Evolutionary conservation across 345 rosid species (phyloP).

Genomic region (Sonneratia alba): DNA sequence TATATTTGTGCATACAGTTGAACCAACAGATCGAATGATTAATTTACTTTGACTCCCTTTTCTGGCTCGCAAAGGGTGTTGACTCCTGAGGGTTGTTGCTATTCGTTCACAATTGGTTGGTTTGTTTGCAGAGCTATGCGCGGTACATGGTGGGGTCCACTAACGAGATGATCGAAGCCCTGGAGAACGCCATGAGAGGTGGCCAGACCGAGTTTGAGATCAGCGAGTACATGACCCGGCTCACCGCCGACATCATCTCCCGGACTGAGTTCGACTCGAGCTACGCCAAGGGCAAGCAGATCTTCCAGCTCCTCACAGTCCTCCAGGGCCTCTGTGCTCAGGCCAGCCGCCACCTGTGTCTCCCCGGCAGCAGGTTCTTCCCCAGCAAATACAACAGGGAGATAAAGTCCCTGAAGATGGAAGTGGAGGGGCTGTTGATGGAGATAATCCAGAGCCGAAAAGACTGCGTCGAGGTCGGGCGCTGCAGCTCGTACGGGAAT

Average conservation of each 20-base stretch:
- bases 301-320: conserved; percentile 49
- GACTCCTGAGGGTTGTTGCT: no score
- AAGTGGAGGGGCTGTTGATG: conserved; percentile 68
- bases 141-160: conserved; percentile 86
- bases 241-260: conserved; percentile 80
- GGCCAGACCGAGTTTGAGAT: conserved; percentile 71
- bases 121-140: conserved; percentile 44
- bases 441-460: conserved; percentile 74
- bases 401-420: conserved; percentile 65
- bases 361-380: conserved; percentile 88
- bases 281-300: conserved; percentile 76
- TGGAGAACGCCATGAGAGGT: conserved; percentile 32
- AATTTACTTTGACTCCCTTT: no score
- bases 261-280: conserved; percentile 74
- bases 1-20: no score
- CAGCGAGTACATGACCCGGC: conserved; percentile 60
- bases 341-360: conserved; percentile 68
- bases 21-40: no score
- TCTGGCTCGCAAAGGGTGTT: no score
- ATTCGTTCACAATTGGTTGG: no score
- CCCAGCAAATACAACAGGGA: conserved; percentile 86
- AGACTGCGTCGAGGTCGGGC: conserved; percentile 66
- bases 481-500: conserved; percentile 68
- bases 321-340: conserved; percentile 71
- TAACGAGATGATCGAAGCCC: conserved; percentile 36